Evolutionary conservation across 495 filamentous ascomycete genomes (phyloP).

Genomic region (Aspergillus mulundensis): DNA sequence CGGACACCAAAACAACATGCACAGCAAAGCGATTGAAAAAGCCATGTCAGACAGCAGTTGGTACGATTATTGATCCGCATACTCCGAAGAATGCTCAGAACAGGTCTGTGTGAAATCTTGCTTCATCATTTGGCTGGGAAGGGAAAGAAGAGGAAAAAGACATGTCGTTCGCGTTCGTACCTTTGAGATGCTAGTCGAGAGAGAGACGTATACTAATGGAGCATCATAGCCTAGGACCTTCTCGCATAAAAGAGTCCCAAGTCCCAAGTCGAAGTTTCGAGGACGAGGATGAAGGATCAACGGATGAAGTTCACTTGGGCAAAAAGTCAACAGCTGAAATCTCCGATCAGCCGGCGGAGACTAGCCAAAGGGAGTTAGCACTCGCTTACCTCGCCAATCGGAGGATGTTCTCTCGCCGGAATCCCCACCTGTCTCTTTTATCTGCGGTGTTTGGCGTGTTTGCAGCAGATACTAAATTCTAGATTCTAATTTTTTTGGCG

Average conservation of each 20-base stretch:
- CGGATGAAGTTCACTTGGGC: background rate
- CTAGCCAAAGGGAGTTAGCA: background rate
- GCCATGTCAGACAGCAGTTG: constrained; percentile 50
- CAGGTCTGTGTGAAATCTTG: constrained; percentile 55
- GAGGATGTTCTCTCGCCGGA: background rate
- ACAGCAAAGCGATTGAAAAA: background rate
- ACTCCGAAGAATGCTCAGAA: constrained; percentile 39
- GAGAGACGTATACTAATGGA: no score
- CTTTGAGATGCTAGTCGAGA: background rate
- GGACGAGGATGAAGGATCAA: background rate
- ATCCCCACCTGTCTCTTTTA: constrained; percentile 5
- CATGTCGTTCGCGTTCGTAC: constrained; percentile 7
- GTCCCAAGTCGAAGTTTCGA: no score
- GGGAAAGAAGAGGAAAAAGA: background rate
- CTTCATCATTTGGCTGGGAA: constrained; percentile 44
- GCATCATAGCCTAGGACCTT: no score
- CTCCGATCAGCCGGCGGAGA: constrained; percentile 1
- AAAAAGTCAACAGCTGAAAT: constrained; percentile 2
- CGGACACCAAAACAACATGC: background rate
- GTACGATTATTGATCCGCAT: constrained; percentile 45
- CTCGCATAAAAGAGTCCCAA: no score
- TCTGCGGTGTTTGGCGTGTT: constrained; percentile 33
- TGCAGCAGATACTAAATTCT: constrained; percentile 14
- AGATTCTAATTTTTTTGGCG: constrained; percentile 19
- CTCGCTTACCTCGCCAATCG: constrained; percentile 24